These are phyloP conservation scores for Erodium texanum DNA, from an alignment of 441 rosid genomes.

Conservation along the genomic window DNA sequence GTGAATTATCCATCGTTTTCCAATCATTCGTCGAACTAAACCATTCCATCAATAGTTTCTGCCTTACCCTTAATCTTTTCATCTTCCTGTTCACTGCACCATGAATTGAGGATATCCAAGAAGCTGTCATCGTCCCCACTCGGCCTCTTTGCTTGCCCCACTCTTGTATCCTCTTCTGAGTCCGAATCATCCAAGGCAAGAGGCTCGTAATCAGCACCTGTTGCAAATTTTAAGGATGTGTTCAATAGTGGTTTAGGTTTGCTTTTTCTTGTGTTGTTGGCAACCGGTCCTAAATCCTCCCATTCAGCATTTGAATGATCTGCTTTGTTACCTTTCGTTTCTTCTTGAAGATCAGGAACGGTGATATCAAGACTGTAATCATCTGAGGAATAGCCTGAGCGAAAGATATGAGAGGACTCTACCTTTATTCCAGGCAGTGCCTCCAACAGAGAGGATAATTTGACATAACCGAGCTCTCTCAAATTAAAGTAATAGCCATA, in stretches of 20 bases:
- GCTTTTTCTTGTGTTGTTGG: conserved; percentile 16
- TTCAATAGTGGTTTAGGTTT: conserved; percentile 11
- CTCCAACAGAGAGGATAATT: conserved; percentile 37
- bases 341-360: no score
- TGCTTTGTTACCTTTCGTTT: background rate
- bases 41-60: conserved; percentile 19
- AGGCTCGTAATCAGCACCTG: conserved; percentile 29
- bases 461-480: conserved; percentile 43
- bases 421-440: conserved; percentile 46
- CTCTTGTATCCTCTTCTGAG: conserved; percentile 29
- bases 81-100: conserved; percentile 35
- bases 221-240: background rate
- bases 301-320: conserved; percentile 21
- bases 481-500: conserved; percentile 47
- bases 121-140: conserved; percentile 34
- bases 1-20: conserved; percentile 16
- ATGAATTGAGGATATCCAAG: conserved; percentile 44
- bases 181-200: conserved; percentile 39
- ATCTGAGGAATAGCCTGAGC: conserved; percentile 16
- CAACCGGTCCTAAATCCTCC: conserved; percentile 62
- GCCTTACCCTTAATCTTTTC: conserved; percentile 20
- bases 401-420: conserved; percentile 39
- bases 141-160: conserved; percentile 13
- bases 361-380: no score
- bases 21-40: conserved; percentile 12